Evolutionary conservation across 306 rosid genomes (phyloP), one percentile per base, ranked within the genome.

Genomic region (Trifolium dubium): DNA sequence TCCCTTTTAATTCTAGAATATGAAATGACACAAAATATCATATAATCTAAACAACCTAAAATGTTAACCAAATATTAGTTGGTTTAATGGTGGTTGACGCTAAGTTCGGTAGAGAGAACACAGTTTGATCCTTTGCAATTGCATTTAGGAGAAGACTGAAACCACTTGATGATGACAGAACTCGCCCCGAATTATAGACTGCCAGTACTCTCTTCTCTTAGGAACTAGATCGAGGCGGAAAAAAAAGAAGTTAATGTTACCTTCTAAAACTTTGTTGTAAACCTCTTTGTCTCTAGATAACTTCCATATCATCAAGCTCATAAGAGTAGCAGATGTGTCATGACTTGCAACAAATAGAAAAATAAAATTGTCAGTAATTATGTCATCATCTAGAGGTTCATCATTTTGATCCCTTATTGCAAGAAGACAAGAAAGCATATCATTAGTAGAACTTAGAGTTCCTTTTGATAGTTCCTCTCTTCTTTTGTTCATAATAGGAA

Each of bases 251-350:
- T 68, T 61, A 18, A 29, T 44, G 5, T 9, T 72, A 84, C 90
- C 90, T 70, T 86, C 73, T 66, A 86, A 67, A 29, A 86, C 88
- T 73, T 82, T 84, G 3, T 66, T 66, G 83, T 81, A 74, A 82
- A 84, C 74, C 44, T 84, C 80, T 10, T 53, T 73, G 56, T 84
- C 86, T 74, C 60, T 70, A 7, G 90, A 81, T 54, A 87, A 62
- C 85, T 84, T 82, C 86, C 90, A 82, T 41, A 84, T 72, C 80
- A 82, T 77, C 56, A 84, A 59, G 73, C 78, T 84, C 78, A 82
- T 43, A 49, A 87, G 90, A 53, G 77, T 87, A 34, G 86, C 88
- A 64, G 78, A 67, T 2, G 86, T 82, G 66, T 87, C 90, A 63
- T 82, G 81, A 50, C 88, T 74, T 5, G 88, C 90, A 39, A 84